A percentile compares a stretch with the other conserved stretches of the same genome.
Conservation (phyloP, 768 basidiomycete species). For the Suillus cothurnatus region DNA sequence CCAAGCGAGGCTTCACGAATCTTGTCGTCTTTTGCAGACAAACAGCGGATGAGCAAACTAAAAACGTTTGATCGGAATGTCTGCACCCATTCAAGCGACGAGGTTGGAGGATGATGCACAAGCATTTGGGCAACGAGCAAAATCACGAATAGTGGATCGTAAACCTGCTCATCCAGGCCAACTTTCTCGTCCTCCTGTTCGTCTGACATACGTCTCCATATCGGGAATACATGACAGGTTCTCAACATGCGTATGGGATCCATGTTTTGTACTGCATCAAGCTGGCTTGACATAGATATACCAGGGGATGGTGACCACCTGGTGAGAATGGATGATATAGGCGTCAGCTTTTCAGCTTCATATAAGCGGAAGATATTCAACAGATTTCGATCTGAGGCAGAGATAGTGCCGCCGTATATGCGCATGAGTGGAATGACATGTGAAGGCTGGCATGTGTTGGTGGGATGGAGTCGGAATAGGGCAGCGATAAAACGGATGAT, state of each 20-base stretch:
- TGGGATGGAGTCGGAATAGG: constrained; percentile 76
- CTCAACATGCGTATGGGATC: constrained; percentile 70
- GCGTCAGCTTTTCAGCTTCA: constrained; percentile 67
- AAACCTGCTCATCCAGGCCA: constrained; percentile 46
- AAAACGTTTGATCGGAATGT: constrained; percentile 80
- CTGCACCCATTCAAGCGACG: constrained; percentile 57
- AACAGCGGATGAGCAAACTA: constrained; percentile 67
- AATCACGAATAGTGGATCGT: constrained; percentile 81
- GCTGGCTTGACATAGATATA: constrained; percentile 43
- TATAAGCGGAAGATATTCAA: constrained; percentile 80
- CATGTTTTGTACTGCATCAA: constrained; percentile 71
- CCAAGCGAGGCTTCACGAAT: constrained; percentile 63
- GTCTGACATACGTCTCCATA: constrained; percentile 55
- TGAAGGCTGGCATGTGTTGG: constrained; percentile 82
- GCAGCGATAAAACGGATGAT: constrained; percentile 59
- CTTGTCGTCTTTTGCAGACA: constrained; percentile 65
- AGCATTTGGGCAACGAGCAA: constrained; percentile 68
- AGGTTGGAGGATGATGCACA: constrained; percentile 55
- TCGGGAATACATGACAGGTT: constrained; percentile 73
- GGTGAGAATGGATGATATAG: constrained; percentile 62
- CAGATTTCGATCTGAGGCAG: constrained; percentile 61
- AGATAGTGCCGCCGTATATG: constrained; percentile 77
- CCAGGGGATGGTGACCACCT: constrained; percentile 62
- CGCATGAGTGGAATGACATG: constrained; percentile 78
- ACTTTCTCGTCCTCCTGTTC: constrained; percentile 27